These are phyloP conservation scores for Phytopythium helicoides DNA, from an alignment of 352 stramenopile genomes.

Conservation along the genomic window DNA sequence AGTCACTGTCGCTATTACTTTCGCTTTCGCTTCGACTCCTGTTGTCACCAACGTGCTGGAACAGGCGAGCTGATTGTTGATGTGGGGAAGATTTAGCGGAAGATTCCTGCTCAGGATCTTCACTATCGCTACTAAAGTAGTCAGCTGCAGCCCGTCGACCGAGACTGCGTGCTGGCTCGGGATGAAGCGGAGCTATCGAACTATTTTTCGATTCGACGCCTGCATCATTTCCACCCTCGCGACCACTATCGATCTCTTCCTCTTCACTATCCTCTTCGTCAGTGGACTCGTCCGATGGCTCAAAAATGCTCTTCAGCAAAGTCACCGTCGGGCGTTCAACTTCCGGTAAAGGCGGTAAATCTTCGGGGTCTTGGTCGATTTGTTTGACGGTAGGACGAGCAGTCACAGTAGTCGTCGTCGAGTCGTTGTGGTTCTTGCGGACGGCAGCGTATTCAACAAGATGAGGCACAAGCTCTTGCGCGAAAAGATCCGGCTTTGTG, in stretches of 20 bases:
- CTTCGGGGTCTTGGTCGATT: slow-evolving; percentile 4
- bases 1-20: background rate
- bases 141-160: slow-evolving; percentile 1
- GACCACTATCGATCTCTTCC: slow-evolving; percentile 34
- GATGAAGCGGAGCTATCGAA: background rate
- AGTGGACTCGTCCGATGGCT: slow-evolving; percentile 60
- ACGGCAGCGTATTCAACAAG: slow-evolving; percentile 59
- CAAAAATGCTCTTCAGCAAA: slow-evolving; percentile 83
- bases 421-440: slow-evolving; percentile 11
- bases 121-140: slow-evolving; percentile 6
- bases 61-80: background rate
- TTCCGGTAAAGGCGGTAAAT: slow-evolving; percentile 36
- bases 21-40: background rate
- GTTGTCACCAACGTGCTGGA: background rate
- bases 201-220: slow-evolving; percentile 1
- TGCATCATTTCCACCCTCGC: slow-evolving; percentile 16
- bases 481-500: slow-evolving; percentile 50
- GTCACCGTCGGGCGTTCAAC: slow-evolving; percentile 39
- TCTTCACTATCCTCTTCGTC: slow-evolving; percentile 46
- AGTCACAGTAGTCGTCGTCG: slow-evolving; percentile 1
- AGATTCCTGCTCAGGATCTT: background rate
- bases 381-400: background rate
- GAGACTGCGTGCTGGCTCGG: background rate
- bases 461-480: slow-evolving; percentile 69
- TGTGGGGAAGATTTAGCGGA: background rate